Percentiles rank a stretch among this genome's conserved stretches.
phyloP scores from a whole-genome alignment of 2,329 filamentous ascomycete genomes.

The Chalara sp. region DNA sequence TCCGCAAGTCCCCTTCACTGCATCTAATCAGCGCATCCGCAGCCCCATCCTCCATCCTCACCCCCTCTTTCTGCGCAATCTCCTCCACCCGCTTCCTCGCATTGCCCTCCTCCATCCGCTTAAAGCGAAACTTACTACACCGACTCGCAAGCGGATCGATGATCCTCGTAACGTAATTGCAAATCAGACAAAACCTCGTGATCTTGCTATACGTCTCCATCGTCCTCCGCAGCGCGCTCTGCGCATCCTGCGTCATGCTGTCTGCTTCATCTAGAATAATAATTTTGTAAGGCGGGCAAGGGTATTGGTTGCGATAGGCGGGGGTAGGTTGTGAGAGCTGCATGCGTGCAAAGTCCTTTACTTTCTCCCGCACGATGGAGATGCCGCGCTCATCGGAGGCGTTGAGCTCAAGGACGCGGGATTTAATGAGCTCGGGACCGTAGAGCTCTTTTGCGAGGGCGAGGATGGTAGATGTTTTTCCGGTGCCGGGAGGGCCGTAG shows the following conservation, averaged over 20 bases:
- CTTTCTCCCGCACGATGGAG: constrained; percentile 91
- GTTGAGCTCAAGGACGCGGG: constrained; percentile 96
- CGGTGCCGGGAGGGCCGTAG: constrained; percentile 94
- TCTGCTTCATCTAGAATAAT: constrained; percentile 98
- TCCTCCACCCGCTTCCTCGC: constrained; percentile 71
- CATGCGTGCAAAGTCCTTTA: constrained; percentile 96
- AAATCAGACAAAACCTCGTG: constrained; percentile 94
- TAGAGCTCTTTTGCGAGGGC: constrained; percentile 96
- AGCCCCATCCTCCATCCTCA: constrained; percentile 70
- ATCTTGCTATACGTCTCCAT: constrained; percentile 99
- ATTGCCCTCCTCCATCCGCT: constrained; percentile 83
- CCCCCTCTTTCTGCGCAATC: constrained; percentile 74
- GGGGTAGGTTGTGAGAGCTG: constrained; percentile 75
- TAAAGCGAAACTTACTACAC: constrained; percentile 97
- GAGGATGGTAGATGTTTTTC: constrained; percentile 96
- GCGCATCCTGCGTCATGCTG: constrained; percentile 97
- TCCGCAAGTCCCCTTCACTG: constrained; percentile 89
- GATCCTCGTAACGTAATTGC: constrained; percentile 97
- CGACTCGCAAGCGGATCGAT: constrained; percentile 91
- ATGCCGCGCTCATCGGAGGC: constrained; percentile 98
- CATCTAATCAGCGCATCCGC: constrained; percentile 79
- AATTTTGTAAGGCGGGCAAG: constrained; percentile 97
- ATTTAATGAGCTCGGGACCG: constrained; percentile 86
- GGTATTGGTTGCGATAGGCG: constrained; percentile 65
- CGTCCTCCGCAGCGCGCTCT: constrained; percentile 83